These are phyloP conservation scores for Forsythia suspensa DNA, from an alignment of 257 asterid genomes.

Conservation along the genomic window DNA sequence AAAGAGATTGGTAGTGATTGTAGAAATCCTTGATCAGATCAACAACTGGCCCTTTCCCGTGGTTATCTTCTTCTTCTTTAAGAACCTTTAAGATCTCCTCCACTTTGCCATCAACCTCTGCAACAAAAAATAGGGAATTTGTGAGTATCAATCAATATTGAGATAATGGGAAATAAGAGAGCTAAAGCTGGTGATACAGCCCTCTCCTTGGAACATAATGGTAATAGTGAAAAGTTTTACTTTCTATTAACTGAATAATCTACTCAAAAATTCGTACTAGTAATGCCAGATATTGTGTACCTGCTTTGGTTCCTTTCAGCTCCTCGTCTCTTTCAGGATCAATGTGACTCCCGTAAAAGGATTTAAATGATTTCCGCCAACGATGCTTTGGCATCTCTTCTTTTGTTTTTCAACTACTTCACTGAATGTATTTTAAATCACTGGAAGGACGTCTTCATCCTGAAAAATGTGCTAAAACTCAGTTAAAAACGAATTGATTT, in stretches of 20 bases:
- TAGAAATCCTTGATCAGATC: constrained; percentile 61
- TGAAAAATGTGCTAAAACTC: neutral
- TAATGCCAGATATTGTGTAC: constrained; percentile 30
- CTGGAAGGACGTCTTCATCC: constrained; percentile 22
- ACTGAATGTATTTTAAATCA: constrained; percentile 16
- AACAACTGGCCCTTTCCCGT: constrained; percentile 54
- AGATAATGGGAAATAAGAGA: neutral
- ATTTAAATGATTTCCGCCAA: constrained; percentile 47
- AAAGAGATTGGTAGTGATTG: constrained; percentile 68
- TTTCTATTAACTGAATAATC: neutral
- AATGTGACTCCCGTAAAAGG: constrained; percentile 51
- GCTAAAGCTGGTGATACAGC: neutral
- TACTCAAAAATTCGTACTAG: neutral
- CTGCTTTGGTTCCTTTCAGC: constrained; percentile 61
- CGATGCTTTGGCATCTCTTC: constrained; percentile 63
- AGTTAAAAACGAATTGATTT: neutral
- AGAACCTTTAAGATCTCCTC: constrained; percentile 60
- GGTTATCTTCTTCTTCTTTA: constrained; percentile 46
- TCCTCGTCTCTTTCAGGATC: constrained; percentile 58
- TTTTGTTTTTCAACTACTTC: constrained; percentile 27
- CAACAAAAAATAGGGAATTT: constrained; percentile 25
- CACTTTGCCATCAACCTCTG: constrained; percentile 77
- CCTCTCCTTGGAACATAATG: constrained; percentile 2
- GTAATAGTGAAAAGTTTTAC: neutral
- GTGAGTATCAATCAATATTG: neutral